phyloP scores from a whole-genome alignment of 768 basidiomycete genomes.

The Grammothele lineata region DNA sequence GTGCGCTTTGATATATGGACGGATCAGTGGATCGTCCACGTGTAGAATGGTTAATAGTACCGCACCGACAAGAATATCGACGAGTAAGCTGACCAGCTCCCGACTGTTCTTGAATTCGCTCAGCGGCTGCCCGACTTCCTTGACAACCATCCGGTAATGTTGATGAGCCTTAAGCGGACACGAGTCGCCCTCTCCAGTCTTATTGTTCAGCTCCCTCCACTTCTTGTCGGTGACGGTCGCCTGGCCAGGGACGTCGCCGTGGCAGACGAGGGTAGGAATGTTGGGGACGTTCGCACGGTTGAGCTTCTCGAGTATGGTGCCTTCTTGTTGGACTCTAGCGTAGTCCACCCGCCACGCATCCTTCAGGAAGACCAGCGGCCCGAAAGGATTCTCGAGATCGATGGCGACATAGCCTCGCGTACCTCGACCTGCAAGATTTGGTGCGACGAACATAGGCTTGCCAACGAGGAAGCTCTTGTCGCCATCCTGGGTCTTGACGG shows the following conservation, averaged over 20 bases:
- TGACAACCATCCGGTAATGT: slow-evolving; percentile 10
- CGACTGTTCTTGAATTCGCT: no score
- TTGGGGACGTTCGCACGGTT: background rate
- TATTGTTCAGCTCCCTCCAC: background rate
- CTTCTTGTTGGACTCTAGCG: background rate
- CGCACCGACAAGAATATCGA: no score
- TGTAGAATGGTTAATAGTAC: no score
- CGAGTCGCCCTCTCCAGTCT: background rate
- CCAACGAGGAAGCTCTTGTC: slow-evolving; percentile 1
- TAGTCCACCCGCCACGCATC: slow-evolving; percentile 3
- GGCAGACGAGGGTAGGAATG: slow-evolving; percentile 1
- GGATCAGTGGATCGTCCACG: no score
- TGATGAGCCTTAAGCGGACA: slow-evolving; percentile 4
- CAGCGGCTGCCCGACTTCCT: no score
- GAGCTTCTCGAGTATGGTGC: background rate
- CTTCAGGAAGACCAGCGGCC: slow-evolving; percentile 6
- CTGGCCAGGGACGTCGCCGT: slow-evolving; percentile 8
- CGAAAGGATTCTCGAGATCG: background rate
- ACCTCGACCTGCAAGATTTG: background rate
- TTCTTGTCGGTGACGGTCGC: background rate
- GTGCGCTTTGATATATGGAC: no score
- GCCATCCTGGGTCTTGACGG: background rate
- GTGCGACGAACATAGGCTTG: background rate
- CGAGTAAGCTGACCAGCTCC: no score
- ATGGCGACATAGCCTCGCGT: slow-evolving; percentile 1